These are phyloP conservation scores for Eucalyptus leucophloia DNA, from an alignment of 345 rosid genomes.

Conservation along the genomic window DNA sequence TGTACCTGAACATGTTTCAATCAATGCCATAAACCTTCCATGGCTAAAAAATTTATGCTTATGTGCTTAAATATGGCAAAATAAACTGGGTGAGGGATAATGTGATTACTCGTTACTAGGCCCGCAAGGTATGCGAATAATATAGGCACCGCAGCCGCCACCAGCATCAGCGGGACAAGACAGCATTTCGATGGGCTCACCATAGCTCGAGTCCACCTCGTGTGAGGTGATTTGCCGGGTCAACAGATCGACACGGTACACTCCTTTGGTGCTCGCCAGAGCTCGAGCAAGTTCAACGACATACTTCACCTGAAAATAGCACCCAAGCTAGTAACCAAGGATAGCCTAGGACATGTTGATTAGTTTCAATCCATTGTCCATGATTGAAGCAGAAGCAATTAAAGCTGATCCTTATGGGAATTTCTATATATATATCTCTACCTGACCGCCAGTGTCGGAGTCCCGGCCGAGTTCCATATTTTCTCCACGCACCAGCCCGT, in stretches of 20 bases:
- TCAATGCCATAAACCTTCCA: not conserved
- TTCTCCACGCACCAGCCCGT: conserved; percentile 65
- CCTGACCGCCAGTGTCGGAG: conserved; percentile 81
- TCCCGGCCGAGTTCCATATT: conserved; percentile 82
- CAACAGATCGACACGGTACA: conserved; percentile 52
- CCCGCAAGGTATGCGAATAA: conserved; percentile 57
- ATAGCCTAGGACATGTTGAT: not conserved
- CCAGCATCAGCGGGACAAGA: conserved; percentile 50
- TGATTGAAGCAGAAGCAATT: not conserved
- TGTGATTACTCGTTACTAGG: conserved; percentile 31
- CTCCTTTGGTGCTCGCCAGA: conserved; percentile 40
- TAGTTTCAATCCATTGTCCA: not conserved
- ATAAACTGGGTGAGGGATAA: not conserved
- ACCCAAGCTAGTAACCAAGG: not conserved
- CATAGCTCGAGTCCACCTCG: conserved; percentile 57
- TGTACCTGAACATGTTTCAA: conserved; percentile 18
- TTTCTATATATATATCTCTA: not conserved
- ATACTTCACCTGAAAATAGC: conserved; percentile 40
- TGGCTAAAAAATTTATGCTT: not conserved
- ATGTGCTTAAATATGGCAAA: not conserved
- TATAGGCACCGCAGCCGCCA: conserved; percentile 59
- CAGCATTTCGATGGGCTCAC: conserved; percentile 78
- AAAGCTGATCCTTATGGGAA: not conserved
- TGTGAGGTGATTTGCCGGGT: conserved; percentile 58
- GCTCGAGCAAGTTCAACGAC: conserved; percentile 68